Percentiles rank a stretch among this genome's conserved stretches.
phyloP scores from a whole-genome alignment of 805 yeast genomes.

The Barnettozyma botsteinii region DNA sequence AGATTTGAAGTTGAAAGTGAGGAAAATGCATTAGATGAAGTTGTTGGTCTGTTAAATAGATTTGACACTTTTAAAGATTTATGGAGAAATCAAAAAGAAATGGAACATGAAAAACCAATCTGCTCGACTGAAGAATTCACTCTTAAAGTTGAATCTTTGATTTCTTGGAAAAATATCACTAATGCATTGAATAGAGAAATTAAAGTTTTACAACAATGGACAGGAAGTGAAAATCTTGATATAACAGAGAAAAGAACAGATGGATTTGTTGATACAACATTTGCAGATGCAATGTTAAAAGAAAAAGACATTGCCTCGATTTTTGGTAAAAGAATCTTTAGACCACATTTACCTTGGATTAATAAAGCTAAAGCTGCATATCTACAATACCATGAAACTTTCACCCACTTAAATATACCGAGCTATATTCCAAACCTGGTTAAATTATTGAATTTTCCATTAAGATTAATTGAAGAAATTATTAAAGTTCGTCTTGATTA shows the following conservation, averaged over 20 bases:
- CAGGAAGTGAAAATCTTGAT: conserved; percentile 76
- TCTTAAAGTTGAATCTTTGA: conserved; percentile 64
- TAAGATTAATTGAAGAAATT: conserved; percentile 72
- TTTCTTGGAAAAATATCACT: conserved; percentile 77
- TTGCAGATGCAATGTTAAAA: conserved; percentile 79
- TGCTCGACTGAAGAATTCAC: conserved; percentile 60
- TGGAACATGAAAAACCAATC: conserved; percentile 73
- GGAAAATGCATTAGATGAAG: conserved; percentile 42
- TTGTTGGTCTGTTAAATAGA: conserved; percentile 49
- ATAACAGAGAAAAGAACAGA: conserved; percentile 38
- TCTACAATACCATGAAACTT: conserved; percentile 52
- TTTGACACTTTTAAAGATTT: conserved; percentile 64
- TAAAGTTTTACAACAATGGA: conserved; percentile 64
- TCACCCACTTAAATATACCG: conserved; percentile 67
- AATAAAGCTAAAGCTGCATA: conserved; percentile 73
- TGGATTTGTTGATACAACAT: conserved; percentile 54
- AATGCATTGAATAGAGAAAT: conserved; percentile 61
- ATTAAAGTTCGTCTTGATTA: conserved; percentile 67
- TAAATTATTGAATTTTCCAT: conserved; percentile 67
- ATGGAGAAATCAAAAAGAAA: conserved; percentile 75
- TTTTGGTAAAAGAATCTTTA: conserved; percentile 62
- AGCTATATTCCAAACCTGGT: conserved; percentile 61
- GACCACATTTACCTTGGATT: conserved; percentile 74
- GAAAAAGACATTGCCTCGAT: conserved; percentile 70
- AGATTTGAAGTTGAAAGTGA: conserved; percentile 52